Base-by-base conservation (phyloP, 106 monocot species). In the Dendrobium officinale region DNA sequence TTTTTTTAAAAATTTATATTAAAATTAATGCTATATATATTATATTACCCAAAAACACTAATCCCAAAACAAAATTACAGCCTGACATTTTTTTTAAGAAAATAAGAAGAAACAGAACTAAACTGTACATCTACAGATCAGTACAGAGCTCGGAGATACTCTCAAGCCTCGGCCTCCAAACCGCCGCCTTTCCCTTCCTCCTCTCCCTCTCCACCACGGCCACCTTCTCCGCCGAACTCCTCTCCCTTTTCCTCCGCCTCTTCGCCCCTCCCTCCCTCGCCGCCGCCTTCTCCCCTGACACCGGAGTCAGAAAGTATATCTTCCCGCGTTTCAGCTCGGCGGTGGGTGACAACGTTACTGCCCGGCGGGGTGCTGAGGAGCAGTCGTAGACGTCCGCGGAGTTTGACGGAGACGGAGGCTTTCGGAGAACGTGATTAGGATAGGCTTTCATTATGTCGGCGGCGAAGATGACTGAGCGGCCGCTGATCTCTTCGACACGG, bases 291-390 rank as follows among this genome's bases (percentile, higher is more conserved):
- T 80, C 56, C 15, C 16, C 18, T 9, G 81, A 1, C 22, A 90
- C 84, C 0, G 94, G 97, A 66, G 89, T 78, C 64, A 98, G 89
- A 86, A 98, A 92, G 81, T 98, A 98, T 29, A 98, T 98, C 84
- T 88, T 92, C 31, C 97, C 97, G 22, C 80, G 86, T 84, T 92
- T 90, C 47, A 98, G 85, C 84, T 98, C 89, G 2, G 94, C 97
- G 29, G 61, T 81, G 45, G 89, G 92, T 4, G 97, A 92, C 19
- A 98, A 77, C 9, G 88, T 80, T 1, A 83, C 74, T 26, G 91
- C 77, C 43, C 58, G 16, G 20, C 40, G 48, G 26, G 13, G 48
- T 55, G 54, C 72, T 61, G 55, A 40, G 5, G 73, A 40, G 24
- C 59, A 42, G 24, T 82, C 77, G 31, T 92, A 84, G 42, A 59